These are phyloP conservation scores for Epicoccum sorghinum DNA, from an alignment of 2,329 filamentous ascomycete species.

Conservation along the genomic window DNA sequence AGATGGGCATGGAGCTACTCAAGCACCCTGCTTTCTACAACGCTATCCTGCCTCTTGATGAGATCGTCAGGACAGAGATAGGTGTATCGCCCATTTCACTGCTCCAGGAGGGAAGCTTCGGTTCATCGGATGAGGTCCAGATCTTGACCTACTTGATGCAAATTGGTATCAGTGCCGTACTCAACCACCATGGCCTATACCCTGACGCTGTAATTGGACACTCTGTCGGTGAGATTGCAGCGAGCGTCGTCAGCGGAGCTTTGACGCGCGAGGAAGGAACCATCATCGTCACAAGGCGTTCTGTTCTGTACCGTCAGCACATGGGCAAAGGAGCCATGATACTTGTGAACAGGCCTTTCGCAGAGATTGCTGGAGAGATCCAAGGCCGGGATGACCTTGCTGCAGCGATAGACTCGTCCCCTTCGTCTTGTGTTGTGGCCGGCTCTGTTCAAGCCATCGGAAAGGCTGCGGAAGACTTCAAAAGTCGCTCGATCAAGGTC, in stretches of 20 bases:
- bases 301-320: slow-evolving; percentile 35
- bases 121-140: slow-evolving; percentile 37
- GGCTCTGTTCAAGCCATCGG: slow-evolving; percentile 29
- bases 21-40: slow-evolving; percentile 8
- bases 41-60: slow-evolving; percentile 11
- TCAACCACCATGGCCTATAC: slow-evolving; percentile 21
- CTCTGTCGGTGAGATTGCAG: slow-evolving; percentile 43
- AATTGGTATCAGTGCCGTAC: slow-evolving; percentile 28
- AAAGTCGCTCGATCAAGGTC: slow-evolving; percentile 35
- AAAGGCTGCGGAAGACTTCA: slow-evolving; percentile 19
- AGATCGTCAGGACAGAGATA: slow-evolving; percentile 15
- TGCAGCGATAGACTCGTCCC: slow-evolving; percentile 45
- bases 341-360: slow-evolving; percentile 40
- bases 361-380: slow-evolving; percentile 31
- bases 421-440: slow-evolving; percentile 43
- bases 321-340: slow-evolving; percentile 38
- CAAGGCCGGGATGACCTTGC: slow-evolving; percentile 27
- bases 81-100: slow-evolving; percentile 22
- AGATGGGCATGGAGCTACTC: slow-evolving; percentile 33
- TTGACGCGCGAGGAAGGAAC: slow-evolving; percentile 44
- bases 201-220: slow-evolving; percentile 28
- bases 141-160: slow-evolving; percentile 45
- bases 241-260: slow-evolving; percentile 43
- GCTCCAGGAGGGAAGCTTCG: slow-evolving; percentile 23
- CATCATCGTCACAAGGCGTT: slow-evolving; percentile 40